A percentile compares a stretch with the other conserved stretches of the same genome.
Conservation (phyloP, 805 yeast species). For the Ogataea paradorogensis region DNA sequence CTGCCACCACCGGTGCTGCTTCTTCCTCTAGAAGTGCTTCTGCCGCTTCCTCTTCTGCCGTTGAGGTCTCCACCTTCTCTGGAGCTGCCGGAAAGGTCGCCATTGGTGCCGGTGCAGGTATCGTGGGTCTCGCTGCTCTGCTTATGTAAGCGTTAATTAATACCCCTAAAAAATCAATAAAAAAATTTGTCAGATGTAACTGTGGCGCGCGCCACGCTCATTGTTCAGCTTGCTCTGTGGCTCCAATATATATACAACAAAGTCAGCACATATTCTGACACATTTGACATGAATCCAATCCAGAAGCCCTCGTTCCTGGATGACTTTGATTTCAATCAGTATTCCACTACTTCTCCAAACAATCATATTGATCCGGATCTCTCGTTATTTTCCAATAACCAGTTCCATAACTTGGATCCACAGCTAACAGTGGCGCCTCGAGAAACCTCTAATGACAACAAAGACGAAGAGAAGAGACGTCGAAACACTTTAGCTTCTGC, state of each 20-base stretch:
- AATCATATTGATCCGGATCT: slow-evolving; percentile 14
- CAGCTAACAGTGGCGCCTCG: slow-evolving; percentile 5
- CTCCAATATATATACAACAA: not conserved
- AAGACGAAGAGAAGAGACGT: slow-evolving; percentile 44
- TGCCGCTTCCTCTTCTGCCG: slow-evolving; percentile 10
- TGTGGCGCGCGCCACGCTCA: slow-evolving; percentile 4
- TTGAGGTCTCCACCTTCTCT: slow-evolving; percentile 2
- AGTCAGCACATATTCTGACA: not conserved
- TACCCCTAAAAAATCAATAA: not conserved
- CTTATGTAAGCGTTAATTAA: slow-evolving; percentile 16
- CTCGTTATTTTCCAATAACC: slow-evolving; percentile 23
- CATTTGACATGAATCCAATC: slow-evolving; percentile 5
- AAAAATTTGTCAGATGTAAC: not conserved
- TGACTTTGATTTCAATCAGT: slow-evolving; percentile 18
- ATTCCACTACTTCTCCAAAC: slow-evolving; percentile 3
- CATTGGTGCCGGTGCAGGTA: slow-evolving; percentile 23
- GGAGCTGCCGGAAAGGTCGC: slow-evolving; percentile 19
- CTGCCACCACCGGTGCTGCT: slow-evolving; percentile 12
- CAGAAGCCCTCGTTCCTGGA: slow-evolving; percentile 11
- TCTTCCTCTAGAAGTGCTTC: slow-evolving; percentile 1
- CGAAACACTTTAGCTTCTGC: slow-evolving; percentile 68
- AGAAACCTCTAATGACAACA: slow-evolving; percentile 1
- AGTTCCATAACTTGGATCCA: slow-evolving; percentile 25
- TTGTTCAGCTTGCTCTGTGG: slow-evolving; percentile 2
- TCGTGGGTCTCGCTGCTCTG: slow-evolving; percentile 21